Conservation (phyloP, 768 basidiomycete species). For the Piloderma croceum region DNA sequence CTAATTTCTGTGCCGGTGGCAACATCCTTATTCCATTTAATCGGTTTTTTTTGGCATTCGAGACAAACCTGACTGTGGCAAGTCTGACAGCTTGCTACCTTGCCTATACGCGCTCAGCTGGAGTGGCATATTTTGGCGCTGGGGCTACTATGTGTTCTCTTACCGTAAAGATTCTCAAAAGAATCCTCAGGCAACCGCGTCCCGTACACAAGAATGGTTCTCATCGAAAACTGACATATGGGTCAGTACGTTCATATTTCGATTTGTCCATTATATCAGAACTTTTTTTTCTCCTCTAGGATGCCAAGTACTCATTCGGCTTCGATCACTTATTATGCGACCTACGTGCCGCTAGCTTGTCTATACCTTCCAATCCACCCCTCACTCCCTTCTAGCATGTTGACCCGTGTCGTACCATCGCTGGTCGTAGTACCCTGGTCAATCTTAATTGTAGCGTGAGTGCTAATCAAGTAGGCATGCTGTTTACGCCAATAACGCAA, state of each 20-base stretch:
- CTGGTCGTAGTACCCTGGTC: slow-evolving; percentile 53
- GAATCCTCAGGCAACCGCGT: slow-evolving; percentile 56
- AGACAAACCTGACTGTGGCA: slow-evolving; percentile 61
- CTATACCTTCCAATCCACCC: slow-evolving; percentile 54
- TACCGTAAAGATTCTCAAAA: slow-evolving; percentile 59
- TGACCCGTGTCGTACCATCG: slow-evolving; percentile 39
- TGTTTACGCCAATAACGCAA: too few relatives aligned
- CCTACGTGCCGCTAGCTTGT: slow-evolving; percentile 55
- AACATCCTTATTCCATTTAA: background rate
- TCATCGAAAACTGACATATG: slow-evolving; percentile 52
- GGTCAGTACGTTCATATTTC: slow-evolving; percentile 38
- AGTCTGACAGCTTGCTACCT: slow-evolving; percentile 42
- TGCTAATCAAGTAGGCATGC: too few relatives aligned
- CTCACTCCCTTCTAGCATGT: slow-evolving; percentile 36
- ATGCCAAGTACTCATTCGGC: slow-evolving; percentile 86
- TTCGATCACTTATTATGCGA: slow-evolving; percentile 56
- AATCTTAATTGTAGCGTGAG: slow-evolving; percentile 46
- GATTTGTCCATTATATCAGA: background rate
- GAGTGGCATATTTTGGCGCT: slow-evolving; percentile 50
- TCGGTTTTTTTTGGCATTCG: slow-evolving; percentile 3
- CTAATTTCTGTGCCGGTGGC: too few relatives aligned
- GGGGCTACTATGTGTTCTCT: slow-evolving; percentile 54
- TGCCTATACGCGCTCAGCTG: slow-evolving; percentile 59
- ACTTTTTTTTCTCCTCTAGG: slow-evolving; percentile 29
- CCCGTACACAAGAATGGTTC: slow-evolving; percentile 36